Base-by-base conservation (phyloP, 106 monocot species). In the Phalaenopsis equestris region DNA sequence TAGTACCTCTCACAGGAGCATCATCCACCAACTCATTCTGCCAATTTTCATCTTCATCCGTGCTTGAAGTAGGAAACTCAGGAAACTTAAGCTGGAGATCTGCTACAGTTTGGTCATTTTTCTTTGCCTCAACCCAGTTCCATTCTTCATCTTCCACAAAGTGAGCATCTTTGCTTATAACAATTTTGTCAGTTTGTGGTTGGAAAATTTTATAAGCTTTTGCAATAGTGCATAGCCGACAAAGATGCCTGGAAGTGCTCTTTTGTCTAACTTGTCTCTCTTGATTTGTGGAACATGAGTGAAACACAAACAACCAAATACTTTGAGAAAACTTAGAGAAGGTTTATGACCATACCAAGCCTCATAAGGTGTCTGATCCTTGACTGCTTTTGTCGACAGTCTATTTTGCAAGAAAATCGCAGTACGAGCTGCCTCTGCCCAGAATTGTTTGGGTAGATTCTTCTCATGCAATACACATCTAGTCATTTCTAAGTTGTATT, bases 141-240 rank as follows among this genome's bases (percentile, higher is more conserved):
- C 23, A 48, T 21, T 79, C 42, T 65, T 79, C 42, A 42, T 79
- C 79, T 45, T 79, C 67, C 18, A 79, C 3, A 18, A 79, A 79
- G 19, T 65, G 61, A 55, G 68, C 79, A 67, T 79, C 42, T 39
- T 42, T 79, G 2, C 67, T 79, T 42, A 79, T 24, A 77, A 55
- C 0, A 55, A 77, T 46, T 19, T 46, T 21, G 17, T 3, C 24
- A 77, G 49, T 49, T 55, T 77, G 21, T 55, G 77, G 18, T 8
- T 5, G n/a, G 43, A 55, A 77, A 77, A 55, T 15, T 77, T 77
- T 77, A 77, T 77, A 49, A 24, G 77, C 77, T 49, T 77, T 77
- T 19, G 19, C 5, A 49, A 77, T 24, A 15, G 45, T 9, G n/a
- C 4, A 21, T 77, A 77, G 52, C 77, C 49, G 1, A 77, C 55